Base-by-base conservation (phyloP, 108 stramenopile genomes). In the Nannochloropsis salina region DNA sequence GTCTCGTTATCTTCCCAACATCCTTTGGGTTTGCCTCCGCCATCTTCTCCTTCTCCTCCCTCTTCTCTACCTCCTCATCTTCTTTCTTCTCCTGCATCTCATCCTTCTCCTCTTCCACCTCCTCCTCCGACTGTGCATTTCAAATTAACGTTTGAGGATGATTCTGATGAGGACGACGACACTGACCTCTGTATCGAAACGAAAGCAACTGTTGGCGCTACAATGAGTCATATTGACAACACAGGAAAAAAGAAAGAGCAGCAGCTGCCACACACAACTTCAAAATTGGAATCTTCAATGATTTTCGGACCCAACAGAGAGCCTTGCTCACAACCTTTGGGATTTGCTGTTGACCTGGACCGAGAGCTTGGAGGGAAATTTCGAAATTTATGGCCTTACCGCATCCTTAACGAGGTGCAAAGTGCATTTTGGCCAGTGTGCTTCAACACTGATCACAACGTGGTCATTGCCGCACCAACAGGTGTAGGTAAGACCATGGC, bases 401-500 rank as follows among this genome's bases (percentile, higher is more conserved):
- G 44, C 31, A 82, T 5, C 15, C 88, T 89, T 86, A 89, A 89
- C 43, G 40, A 85, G 18, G 42, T 89, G 85, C 89, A 89, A 86
- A 89, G 89, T 85, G 88, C 89, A 0, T n/a, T 89, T 5, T 83
- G 41, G 42, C 79, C 85, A 6, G 83, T 85, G 31, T 85, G 81
- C 11, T 83, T 86, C 11, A 86, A 86, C 81, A 89, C 83, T 82
- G 88, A 89, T 83, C 44, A 40, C 9, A 89, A 88, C 89, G 45
- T 89, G 21, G 88, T 89, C 43, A 83, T 89, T 81, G 80, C 42
- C 1, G 42, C 81, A 12, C 85, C 44, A 10, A 43, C 80, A 6
- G 79, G 81, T 11, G 42, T 22, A 9, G 79, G 82, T 12, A 90
- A 91, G 88, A 91, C 91, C 20, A 89, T 88, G 12, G 85, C 96